phyloP scores from a whole-genome alignment of 352 stramenopile species.

The Halophytophthora polymorphica region DNA sequence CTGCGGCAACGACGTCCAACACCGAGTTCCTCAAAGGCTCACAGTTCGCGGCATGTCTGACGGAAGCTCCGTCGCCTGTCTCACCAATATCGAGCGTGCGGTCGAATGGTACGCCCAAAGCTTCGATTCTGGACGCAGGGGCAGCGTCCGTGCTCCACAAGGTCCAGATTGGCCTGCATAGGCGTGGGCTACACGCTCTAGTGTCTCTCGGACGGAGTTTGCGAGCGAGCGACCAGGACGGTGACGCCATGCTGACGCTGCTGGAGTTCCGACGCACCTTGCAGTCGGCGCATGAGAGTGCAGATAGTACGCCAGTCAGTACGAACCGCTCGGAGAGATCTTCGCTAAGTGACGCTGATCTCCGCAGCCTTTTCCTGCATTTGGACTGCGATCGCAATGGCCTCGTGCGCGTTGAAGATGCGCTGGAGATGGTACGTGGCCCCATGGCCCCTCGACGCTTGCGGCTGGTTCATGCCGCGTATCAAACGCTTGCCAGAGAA shows the following conservation, averaged over 20 bases:
- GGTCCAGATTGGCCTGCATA: slow-evolving; percentile 40
- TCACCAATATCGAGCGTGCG: slow-evolving; percentile 14
- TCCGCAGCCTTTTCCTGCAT: slow-evolving; percentile 70
- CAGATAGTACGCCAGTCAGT: slow-evolving; percentile 1
- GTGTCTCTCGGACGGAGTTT: slow-evolving; percentile 69
- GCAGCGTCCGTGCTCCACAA: slow-evolving; percentile 56
- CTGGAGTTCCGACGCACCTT: slow-evolving; percentile 78
- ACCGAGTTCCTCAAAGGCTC: slow-evolving; percentile 68
- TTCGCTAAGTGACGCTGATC: slow-evolving; percentile 60
- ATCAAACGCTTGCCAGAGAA: slow-evolving; percentile 62
- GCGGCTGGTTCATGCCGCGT: slow-evolving; percentile 73
- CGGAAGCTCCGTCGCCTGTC: slow-evolving; percentile 34
- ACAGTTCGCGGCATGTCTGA: slow-evolving; percentile 62
- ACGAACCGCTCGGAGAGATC: slow-evolving; percentile 6
- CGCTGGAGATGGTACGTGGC: slow-evolving; percentile 81
- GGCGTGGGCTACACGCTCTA: slow-evolving; percentile 54
- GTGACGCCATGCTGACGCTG: slow-evolving; percentile 58
- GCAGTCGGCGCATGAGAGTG: slow-evolving; percentile 32
- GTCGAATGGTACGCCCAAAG: slow-evolving; percentile 5
- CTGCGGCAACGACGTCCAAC: slow-evolving; percentile 32
- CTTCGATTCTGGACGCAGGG: slow-evolving; percentile 42
- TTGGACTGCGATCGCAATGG: slow-evolving; percentile 79
- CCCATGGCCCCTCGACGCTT: slow-evolving; percentile 70
- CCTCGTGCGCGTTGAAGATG: slow-evolving; percentile 67
- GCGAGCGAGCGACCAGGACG: slow-evolving; percentile 66